phyloP scores from a whole-genome alignment of 1,284 basidiomycete genomes.

The Violaceomyces palustris region DNA sequence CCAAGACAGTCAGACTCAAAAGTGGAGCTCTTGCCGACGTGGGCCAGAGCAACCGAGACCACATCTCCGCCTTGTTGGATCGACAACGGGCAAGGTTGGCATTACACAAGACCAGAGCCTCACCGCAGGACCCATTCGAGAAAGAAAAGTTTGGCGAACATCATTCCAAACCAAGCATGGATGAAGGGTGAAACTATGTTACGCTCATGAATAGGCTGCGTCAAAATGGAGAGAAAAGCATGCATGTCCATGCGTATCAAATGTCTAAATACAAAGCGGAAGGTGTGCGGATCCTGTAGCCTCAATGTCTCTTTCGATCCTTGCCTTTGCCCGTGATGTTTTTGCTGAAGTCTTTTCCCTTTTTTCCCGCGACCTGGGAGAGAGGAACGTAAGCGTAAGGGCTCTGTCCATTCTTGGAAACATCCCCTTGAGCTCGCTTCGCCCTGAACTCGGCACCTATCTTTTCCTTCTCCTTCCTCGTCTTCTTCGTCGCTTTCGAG shows the following conservation, averaged over 20 bases:
- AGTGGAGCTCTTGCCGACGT: too few species aligned
- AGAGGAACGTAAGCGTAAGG: conserved; percentile 75
- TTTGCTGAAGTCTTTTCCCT: conserved; percentile 12
- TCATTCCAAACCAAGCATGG: too few species aligned
- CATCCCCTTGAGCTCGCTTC: conserved; percentile 49
- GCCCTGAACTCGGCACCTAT: conserved; percentile 47
- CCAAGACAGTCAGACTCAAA: too few species aligned
- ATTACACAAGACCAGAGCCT: too few species aligned
- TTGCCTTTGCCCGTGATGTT: conserved; percentile 32
- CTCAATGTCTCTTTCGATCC: background rate
- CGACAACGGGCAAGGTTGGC: too few species aligned
- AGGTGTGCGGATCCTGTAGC: background rate
- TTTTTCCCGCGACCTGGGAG: conserved; percentile 41
- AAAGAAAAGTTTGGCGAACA: too few species aligned
- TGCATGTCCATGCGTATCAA: background rate
- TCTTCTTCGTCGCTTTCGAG: conserved; percentile 10
- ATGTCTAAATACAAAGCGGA: background rate
- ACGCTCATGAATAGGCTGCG: too few species aligned
- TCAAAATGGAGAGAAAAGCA: too few species aligned
- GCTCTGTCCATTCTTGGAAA: conserved; percentile 74
- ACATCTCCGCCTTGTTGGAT: too few species aligned
- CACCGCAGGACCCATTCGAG: too few species aligned
- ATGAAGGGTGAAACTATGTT: too few species aligned
- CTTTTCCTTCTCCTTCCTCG: conserved; percentile 31
- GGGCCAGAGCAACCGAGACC: too few species aligned